A percentile compares a stretch with the other conserved stretches of the same genome.
These are phyloP conservation scores for Aeschynomene evenia DNA, from an alignment of 306 rosid species.

Conservation along the genomic window DNA sequence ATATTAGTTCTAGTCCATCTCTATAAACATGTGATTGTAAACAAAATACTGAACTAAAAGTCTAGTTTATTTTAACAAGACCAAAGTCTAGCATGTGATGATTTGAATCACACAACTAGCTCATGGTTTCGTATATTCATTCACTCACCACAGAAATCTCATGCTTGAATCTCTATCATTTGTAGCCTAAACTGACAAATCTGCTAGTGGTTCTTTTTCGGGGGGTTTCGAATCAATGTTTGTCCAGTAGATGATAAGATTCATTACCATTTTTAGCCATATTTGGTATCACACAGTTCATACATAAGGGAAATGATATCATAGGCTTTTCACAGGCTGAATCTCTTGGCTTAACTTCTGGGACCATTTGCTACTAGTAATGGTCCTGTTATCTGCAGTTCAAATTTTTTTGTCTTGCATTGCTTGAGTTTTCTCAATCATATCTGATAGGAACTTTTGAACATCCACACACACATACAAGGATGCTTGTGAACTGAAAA, in stretches of 20 bases:
- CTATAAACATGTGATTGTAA: background rate
- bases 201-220: background rate
- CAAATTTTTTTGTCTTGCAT: slow-evolving; percentile 8
- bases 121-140: background rate
- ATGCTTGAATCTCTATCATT: background rate
- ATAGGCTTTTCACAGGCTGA: background rate
- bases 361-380: slow-evolving; percentile 25
- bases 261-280: slow-evolving; percentile 6
- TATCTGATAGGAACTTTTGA: background rate
- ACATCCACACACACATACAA: slow-evolving; percentile 18
- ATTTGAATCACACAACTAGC: background rate
- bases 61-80: background rate
- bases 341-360: slow-evolving; percentile 10
- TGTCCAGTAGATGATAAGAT: background rate
- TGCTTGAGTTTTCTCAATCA: slow-evolving; percentile 21
- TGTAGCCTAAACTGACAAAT: background rate
- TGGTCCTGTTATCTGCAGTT: background rate
- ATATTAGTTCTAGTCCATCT: background rate
- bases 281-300: background rate
- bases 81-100: background rate
- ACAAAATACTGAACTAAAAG: background rate
- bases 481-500: slow-evolving; percentile 4
- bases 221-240: slow-evolving; percentile 4
- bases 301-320: background rate
- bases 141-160: slow-evolving; percentile 14